These are phyloP conservation scores for Reutealis trisperma DNA, from an alignment of 345 rosid species.

Conservation along the genomic window DNA sequence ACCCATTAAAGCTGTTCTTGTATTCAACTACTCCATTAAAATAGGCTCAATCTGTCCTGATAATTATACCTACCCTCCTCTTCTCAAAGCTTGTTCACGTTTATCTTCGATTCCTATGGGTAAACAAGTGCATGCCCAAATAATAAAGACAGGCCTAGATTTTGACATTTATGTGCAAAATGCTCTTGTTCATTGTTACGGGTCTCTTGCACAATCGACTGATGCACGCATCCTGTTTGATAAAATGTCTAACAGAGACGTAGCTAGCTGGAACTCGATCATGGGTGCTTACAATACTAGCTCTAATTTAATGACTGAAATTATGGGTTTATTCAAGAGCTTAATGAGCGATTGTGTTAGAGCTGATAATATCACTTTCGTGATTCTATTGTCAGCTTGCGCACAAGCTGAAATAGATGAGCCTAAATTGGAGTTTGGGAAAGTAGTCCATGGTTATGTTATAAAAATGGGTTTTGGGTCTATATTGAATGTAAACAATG, in stretches of 20 bases:
- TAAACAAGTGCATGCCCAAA: constrained; percentile 24
- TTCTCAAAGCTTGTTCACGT: constrained; percentile 27
- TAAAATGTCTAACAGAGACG: constrained; percentile 23
- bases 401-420: not conserved
- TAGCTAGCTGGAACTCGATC: constrained; percentile 30
- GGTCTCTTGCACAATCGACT: not conserved
- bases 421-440: constrained; percentile 17
- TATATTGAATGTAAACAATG: constrained; percentile 27
- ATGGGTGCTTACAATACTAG: constrained; percentile 16
- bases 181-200: constrained; percentile 24
- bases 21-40: constrained; percentile 17
- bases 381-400: constrained; percentile 27
- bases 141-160: constrained; percentile 16
- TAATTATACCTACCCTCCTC: constrained; percentile 26
- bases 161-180: constrained; percentile 23
- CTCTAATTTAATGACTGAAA: not conserved
- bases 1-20: constrained; percentile 26
- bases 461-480: constrained; percentile 26
- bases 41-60: constrained; percentile 7
- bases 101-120: constrained; percentile 4
- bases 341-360: constrained; percentile 5
- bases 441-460: constrained; percentile 21
- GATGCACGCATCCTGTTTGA: constrained; percentile 20
- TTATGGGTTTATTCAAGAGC: constrained; percentile 22
- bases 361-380: constrained; percentile 22